Base-by-base conservation (phyloP, 1,284 basidiomycete genomes). In the Moesziomyces sp. region DNA sequence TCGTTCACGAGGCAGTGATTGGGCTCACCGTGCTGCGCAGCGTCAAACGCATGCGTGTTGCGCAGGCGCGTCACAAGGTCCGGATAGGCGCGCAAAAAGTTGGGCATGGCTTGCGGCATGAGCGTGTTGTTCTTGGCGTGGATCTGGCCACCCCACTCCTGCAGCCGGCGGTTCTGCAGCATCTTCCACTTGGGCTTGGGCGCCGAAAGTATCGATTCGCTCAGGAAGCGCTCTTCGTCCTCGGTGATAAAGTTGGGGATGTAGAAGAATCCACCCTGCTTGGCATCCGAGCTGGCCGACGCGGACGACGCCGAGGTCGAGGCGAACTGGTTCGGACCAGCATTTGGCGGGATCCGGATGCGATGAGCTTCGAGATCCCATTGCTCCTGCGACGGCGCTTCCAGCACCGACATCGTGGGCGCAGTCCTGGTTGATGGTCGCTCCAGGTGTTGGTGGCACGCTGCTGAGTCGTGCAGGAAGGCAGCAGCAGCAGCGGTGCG, bases 151-250 rank as follows among this genome's bases (percentile, higher is more conserved):
- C 91, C 82, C 78, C 79, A 82, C 49, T 76, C 66, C 45, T 83
- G 82, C 38, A 83, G 58, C 13, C 80, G 60, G 52, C 69, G 44
- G 42, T 93, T 93, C 5, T 89, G 88, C 19, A 94, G 87, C n/a
- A 88, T 88, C 84, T 91, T 93, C 93, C 93, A 96, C 83, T 90
- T 92, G 10, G 89, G 90, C 78, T 88, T 89, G n/a, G 92, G 91
- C 0, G 90, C 89, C 78, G 91, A 90, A 34, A 86, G 83, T 59
- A 94, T 91, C 91, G 93, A 60, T 13, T 58, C 56, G 47, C 59
- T 85, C 26, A 96, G 85, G 80, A 91, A 91, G 45, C 86, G 86
- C 81, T 97, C 93, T 85, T 97, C 94, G 21, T 91, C 89, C 64
- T 85, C 85, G 46, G 90, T 90, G 52, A 96, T 87, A 82, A 95